Percentiles rank a stretch among this genome's conserved stretches.
These are phyloP conservation scores for Dactylonectria macrodidyma DNA, from an alignment of 2,329 filamentous ascomycete genomes.

Conservation along the genomic window DNA sequence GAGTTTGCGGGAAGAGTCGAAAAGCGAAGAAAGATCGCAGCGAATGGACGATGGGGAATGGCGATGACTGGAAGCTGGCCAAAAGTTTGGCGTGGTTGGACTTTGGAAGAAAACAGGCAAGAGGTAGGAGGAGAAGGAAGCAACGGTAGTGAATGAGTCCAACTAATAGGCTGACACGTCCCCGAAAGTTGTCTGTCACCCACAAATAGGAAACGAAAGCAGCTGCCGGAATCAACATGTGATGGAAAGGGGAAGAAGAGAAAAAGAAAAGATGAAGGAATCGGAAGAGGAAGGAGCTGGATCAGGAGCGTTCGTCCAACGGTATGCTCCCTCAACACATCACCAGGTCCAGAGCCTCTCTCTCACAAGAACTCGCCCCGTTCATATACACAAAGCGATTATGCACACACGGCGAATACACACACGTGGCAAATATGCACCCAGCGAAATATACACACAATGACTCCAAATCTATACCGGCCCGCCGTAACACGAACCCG, in stretches of 20 bases:
- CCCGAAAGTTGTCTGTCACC: constrained; percentile 23
- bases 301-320: background rate
- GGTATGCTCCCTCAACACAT: background rate
- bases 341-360: background rate
- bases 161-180: background rate
- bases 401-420: too few species aligned
- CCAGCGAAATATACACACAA: too few species aligned
- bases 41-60: background rate
- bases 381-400: background rate
- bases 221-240: constrained; percentile 15
- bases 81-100: background rate
- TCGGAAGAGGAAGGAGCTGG: too few species aligned
- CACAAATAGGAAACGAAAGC: constrained; percentile 20
- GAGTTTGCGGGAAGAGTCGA: background rate
- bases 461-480: background rate
- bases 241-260: background rate
- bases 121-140: constrained; percentile 5
- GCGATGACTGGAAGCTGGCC: background rate
- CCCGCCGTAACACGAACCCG: constrained; percentile 6
- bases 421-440: too few species aligned
- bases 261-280: too few species aligned
- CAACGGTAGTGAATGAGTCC: background rate
- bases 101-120: background rate
- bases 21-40: background rate
- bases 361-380: background rate